Evolutionary conservation across 805 yeast genomes (phyloP).

Genomic region (Metschnikowia baotianmanensis): DNA sequence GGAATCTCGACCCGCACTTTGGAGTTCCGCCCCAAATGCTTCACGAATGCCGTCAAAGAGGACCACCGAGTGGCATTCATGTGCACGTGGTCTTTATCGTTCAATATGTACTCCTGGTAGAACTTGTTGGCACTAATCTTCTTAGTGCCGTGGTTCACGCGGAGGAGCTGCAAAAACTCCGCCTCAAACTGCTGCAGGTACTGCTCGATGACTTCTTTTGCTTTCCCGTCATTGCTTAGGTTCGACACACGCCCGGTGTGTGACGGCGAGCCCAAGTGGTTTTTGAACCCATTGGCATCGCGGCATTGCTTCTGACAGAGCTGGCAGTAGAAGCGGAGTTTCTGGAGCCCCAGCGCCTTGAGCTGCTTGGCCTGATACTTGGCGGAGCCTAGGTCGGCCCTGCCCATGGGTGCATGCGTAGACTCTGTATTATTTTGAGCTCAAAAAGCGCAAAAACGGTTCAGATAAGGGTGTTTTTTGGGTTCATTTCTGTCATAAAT

Average conservation of each 20-base stretch:
- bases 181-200: conserved; percentile 58
- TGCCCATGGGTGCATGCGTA: conserved; percentile 21
- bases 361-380: conserved; percentile 71
- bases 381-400: conserved; percentile 46
- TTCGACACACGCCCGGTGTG: conserved; percentile 58
- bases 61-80: conserved; percentile 86
- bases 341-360: conserved; percentile 82
- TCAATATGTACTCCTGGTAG: conserved; percentile 80
- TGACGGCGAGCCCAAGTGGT: conserved; percentile 80
- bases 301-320: conserved; percentile 90
- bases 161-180: conserved; percentile 63
- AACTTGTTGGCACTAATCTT: conserved; percentile 75
- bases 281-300: conserved; percentile 92
- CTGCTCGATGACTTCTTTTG: conserved; percentile 49
- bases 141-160: conserved; percentile 78
- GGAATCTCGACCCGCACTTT: conserved; percentile 45
- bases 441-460: too few species aligned
- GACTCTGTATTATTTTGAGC: neutral
- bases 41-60: conserved; percentile 65
- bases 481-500: too few species aligned
- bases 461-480: too few species aligned
- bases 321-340: conserved; percentile 85
- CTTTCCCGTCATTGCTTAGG: conserved; percentile 37
- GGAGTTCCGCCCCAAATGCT: conserved; percentile 56
- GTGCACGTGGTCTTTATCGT: conserved; percentile 80